These are phyloP conservation scores for Mayamaea pseudoterrestris DNA, from an alignment of 108 stramenopile genomes.

Conservation along the genomic window DNA sequence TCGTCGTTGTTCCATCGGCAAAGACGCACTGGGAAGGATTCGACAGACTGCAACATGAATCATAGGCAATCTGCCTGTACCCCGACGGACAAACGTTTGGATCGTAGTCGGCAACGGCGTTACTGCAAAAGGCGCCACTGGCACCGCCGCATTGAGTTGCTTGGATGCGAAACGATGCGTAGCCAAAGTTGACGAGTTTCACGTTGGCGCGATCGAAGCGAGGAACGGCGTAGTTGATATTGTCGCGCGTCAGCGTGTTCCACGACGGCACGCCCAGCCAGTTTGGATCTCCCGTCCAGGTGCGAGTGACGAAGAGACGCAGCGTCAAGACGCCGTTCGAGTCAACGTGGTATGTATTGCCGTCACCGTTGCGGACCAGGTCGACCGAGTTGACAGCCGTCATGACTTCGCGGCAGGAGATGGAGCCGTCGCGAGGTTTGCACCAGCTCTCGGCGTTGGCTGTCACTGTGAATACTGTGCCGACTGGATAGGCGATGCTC, in stretches of 20 bases:
- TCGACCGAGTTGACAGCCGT: conserved; percentile 2
- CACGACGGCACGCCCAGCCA: too few relatives aligned
- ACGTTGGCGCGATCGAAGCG: conserved; percentile 9
- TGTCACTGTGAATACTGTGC: conserved; percentile 6
- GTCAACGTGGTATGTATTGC: conserved; percentile 7
- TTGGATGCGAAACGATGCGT: too few relatives aligned
- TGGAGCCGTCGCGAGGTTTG: background rate
- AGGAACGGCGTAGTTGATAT: background rate
- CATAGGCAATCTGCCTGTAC: background rate
- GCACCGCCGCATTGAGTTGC: too few relatives aligned
- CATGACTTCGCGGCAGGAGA: conserved; percentile 1
- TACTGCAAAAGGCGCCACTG: background rate
- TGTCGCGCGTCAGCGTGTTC: too few relatives aligned
- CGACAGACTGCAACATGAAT: background rate
- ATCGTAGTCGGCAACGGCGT: background rate
- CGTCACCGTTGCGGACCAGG: conserved; percentile 6
- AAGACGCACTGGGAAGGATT: background rate
- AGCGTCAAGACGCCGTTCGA: conserved; percentile 4
- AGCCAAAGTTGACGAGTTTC: background rate
- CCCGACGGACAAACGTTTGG: background rate
- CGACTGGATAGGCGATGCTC: conserved; percentile 9
- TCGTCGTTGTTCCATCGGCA: too few relatives aligned
- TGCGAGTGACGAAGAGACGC: conserved; percentile 1
- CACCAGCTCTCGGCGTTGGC: conserved; percentile 8
- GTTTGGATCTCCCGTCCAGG: background rate